Percentiles rank a stretch among this genome's conserved stretches.
phyloP scores from a whole-genome alignment of 164 flowering plant species.

The Macadamia integrifolia region DNA sequence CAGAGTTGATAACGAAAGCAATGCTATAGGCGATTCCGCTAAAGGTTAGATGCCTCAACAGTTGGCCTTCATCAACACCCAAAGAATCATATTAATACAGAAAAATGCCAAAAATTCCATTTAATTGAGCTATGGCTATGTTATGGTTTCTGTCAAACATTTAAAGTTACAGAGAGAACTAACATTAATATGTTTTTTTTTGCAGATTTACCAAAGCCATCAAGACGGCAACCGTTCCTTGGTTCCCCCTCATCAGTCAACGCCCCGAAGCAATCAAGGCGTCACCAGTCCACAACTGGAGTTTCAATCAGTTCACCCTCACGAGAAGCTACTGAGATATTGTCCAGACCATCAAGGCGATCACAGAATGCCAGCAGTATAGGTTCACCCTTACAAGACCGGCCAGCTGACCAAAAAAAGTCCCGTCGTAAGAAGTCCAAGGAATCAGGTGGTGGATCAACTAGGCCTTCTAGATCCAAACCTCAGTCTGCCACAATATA shows the following conservation, averaged over 20 bases:
- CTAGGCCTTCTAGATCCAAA: constrained; percentile 20
- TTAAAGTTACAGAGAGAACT: too few relatives aligned
- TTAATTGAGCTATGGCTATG: too few relatives aligned
- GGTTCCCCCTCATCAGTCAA: background rate
- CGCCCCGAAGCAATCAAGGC: constrained; percentile 24
- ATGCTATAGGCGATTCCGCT: background rate
- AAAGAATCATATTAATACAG: too few relatives aligned
- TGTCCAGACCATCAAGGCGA: constrained; percentile 13
- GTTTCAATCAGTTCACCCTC: constrained; percentile 12
- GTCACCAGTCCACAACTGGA: constrained; percentile 11
- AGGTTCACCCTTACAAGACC: constrained; percentile 11
- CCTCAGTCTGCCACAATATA: constrained; percentile 8
- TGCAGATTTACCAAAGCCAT: constrained; percentile 9
- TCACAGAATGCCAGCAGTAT: background rate
- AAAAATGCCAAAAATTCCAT: too few relatives aligned
- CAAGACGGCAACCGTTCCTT: constrained; percentile 4
- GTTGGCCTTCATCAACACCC: too few relatives aligned
- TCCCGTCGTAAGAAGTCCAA: constrained; percentile 33
- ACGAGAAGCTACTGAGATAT: constrained; percentile 9
- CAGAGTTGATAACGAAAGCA: constrained; percentile 5
- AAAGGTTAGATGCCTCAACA: constrained; percentile 5
- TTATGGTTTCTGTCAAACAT: too few relatives aligned
- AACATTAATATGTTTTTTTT: too few relatives aligned
- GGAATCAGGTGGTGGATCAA: constrained; percentile 23
- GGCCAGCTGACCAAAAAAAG: constrained; percentile 19